Evolutionary conservation across 192 early-diverging fungal species (phyloP), one percentile per base, ranked within the genome.

Genomic region (Coemansia sp.): DNA sequence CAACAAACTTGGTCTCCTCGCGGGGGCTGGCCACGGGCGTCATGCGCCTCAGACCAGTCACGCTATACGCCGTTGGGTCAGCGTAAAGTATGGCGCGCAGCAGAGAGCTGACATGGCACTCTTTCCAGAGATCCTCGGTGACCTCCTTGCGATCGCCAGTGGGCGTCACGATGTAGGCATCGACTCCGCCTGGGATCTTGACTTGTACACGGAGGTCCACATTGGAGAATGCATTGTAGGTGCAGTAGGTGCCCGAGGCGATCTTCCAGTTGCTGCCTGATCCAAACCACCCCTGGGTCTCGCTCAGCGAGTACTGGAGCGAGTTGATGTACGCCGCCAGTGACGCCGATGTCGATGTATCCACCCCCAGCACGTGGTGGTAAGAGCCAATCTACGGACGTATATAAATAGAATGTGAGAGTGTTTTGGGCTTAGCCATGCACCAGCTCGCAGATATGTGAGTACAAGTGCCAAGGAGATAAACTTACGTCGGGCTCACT

Each of bases 201-300:
- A 99, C 95, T 78, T 97, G 94, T n/a, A 99, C 97, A 37, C 97
- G 88, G 41, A 99, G 88, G 82, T 99, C 97, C 8, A 97, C 91
- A 20, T 94, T 87, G 6, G 96, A 95, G 68, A 99, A 99, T 4
- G 94, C 94, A 79, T 99, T 97, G 83, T 92, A 99, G 75, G 94
- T 93, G 83, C 97, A 95, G 81, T 91, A 92, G 1, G 88, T 91
- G 21, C 89, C 91, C 21, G 86, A 86, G 11, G 73, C 74, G 52
- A 92, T 87, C 74, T 89, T 90, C 87, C 78, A 75, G 63, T 61
- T 65, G 47, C 71, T 85, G 45, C 42, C 65, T 71, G 61, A 62
- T 12, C 79, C 79, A 63, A 83, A 83, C 80, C 80, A 83, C 14
- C 75, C 75, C 23, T 59, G 70, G 36, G 63, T 63, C 41, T 76